phyloP scores from a whole-genome alignment of 1,284 basidiomycete genomes.

The Cryptococcus sp. region DNA sequence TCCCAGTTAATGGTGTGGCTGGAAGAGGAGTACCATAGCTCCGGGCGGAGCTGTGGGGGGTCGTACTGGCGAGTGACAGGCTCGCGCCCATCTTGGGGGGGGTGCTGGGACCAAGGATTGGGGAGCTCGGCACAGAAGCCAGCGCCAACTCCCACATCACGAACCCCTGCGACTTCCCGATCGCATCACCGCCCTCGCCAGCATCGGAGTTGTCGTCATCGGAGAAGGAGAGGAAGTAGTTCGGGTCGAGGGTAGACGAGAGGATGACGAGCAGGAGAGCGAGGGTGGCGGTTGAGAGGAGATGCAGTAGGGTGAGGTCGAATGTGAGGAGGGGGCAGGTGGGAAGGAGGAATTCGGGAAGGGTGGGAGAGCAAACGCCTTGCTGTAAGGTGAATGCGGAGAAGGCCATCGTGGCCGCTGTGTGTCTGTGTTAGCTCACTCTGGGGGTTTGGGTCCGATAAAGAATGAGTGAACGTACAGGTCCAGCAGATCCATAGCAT shows the following conservation, averaged over 20 bases:
- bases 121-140: conserved; percentile 22
- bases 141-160: conserved; percentile 45
- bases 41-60: background rate
- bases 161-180: conserved; percentile 17
- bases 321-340: conserved; percentile 37
- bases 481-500: conserved; percentile 44
- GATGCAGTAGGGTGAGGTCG: conserved; percentile 35
- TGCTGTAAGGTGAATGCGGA: conserved; percentile 31
- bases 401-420: conserved; percentile 42
- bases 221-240: conserved; percentile 15
- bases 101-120: conserved; percentile 3
- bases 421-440: background rate
- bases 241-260: conserved; percentile 24
- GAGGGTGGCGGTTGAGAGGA: conserved; percentile 27
- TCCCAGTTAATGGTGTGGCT: background rate
- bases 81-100: background rate
- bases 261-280: conserved; percentile 34
- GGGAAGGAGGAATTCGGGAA: conserved; percentile 21
- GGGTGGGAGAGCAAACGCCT: conserved; percentile 26
- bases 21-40: conserved; percentile 13
- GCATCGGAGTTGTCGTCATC: background rate
- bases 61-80: background rate
- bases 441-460: background rate
- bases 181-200: background rate
- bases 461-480: conserved; percentile 15